Evolutionary conservation across 768 basidiomycete species (phyloP), one percentile per base, ranked within the genome.

Genomic region (Fomitopsis serialis): DNA sequence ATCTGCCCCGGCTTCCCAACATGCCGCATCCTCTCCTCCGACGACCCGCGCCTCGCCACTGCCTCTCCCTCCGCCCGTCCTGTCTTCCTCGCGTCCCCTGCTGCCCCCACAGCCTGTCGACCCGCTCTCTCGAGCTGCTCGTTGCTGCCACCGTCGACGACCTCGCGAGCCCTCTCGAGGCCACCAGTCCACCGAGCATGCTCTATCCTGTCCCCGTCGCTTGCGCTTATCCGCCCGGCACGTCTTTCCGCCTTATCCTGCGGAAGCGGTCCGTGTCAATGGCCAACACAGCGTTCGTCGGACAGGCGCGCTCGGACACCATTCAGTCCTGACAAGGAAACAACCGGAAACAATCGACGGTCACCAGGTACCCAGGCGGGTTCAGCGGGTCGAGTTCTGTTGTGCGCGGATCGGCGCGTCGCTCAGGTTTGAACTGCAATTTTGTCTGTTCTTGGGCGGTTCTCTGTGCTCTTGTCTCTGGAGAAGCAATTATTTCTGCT

Each of bases 1-100:
- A 63, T 63, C 55, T 44, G 53, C 50, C 13, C 37, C 37, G 37
- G 19, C 19, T 40, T 32, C 29, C 29, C 29, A 32, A 32, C 29
- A 32, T 32, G 29, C 37, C 37, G 15, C 37, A 8, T 40, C 37
- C 37, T 40, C 37, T 40, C 37, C 37, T 40, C 43, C 27, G 17
- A n/a, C n/a, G n/a, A 21, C 45, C 25, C 36, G 45, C 32, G 13
- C 6, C 2, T 29, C 21, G 29, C 1, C 21, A 24, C 22, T 34
- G 43, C 35, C 45, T 13, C 37, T 21, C 23, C 45, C 50, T 36
- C 42, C 29, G 23, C 25, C 27, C 17, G 3, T 17, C 37, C 19
- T 40, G 7, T 40, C 15, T 19, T 7, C 6, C 19, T 40, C 8
- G 6, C 6, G 7, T 40, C 37, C 5, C 19, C 37, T 17, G 19